Base-by-base conservation (phyloP, 106 monocot genomes). In the Triglochin maritima region DNA sequence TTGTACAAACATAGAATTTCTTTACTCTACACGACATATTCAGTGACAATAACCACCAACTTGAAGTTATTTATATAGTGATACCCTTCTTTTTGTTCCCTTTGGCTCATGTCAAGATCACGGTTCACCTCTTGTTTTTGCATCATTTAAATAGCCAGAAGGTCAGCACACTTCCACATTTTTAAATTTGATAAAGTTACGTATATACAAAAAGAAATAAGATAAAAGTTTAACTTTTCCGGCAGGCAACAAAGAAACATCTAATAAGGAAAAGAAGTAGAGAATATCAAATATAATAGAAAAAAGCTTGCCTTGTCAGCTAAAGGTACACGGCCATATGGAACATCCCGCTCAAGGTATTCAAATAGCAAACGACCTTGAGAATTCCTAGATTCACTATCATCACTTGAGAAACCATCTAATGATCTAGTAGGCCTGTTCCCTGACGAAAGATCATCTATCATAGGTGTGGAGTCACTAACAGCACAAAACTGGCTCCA, bases 251-350 rank as follows among this genome's bases (percentile, higher is more conserved):
- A 52, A 11, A 61, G 44, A 10, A 17, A 61, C 9, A 41, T 48
- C 46, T 13, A 13, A 64, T 45, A 62, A 62, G 9, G 3, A 8
- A 62, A 9, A 44, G 45, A 4, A 62, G 11, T 6, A 11, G 5
- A 45, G 29, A 29, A 29, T 29, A 5, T 11, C 5, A 48, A 6
- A 50, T 43, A 61, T 6, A 12, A 44, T 49, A 42, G 47, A 6
- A 50, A 46, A 49, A 47, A 69, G 61, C 50, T 79, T 75, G 53
- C 89, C 85, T 89, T 89, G 49, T 89, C 83, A 69, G 81, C 61
- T 50, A 89, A 77, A 59, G 89, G 89, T 74, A 81, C 81, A 58
- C 89, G 89, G 64, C 76, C 48, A 68, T 79, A 83, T 13, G 89
- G 89, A 59, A 69, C 77, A 59, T 83, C 80, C 29, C 66, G 62